A percentile compares a stretch with the other conserved stretches of the same genome.
These are phyloP conservation scores for Blastobotrys indianensis DNA, from an alignment of 1,139 yeast genomes.

Conservation along the genomic window DNA sequence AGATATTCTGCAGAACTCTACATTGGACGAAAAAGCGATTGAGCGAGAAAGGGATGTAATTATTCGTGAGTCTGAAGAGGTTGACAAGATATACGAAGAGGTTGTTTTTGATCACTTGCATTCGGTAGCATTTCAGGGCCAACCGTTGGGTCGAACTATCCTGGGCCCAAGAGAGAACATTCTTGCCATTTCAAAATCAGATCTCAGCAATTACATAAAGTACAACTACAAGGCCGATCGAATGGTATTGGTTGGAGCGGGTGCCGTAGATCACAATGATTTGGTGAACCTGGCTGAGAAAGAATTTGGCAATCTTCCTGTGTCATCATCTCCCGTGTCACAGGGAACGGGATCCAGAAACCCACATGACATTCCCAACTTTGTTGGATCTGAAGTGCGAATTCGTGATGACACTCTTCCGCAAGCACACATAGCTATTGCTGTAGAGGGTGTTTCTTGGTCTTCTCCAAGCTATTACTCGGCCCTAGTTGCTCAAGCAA, in stretches of 20 bases:
- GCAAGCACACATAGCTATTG: constrained; percentile 84
- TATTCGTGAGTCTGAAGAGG: constrained; percentile 94
- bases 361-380: constrained; percentile 59
- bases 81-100: constrained; percentile 96
- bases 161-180: constrained; percentile 91
- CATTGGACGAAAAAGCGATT: constrained; percentile 73
- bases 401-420: constrained; percentile 80
- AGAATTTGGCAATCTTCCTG: constrained; percentile 69
- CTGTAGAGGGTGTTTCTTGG: constrained; percentile 99
- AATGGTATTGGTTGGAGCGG: constrained; percentile 96
- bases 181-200: constrained; percentile 67
- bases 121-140: constrained; percentile 83
- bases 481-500: constrained; percentile 93
- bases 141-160: constrained; percentile 95
- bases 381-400: constrained; percentile 81
- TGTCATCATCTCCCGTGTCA: constrained; percentile 57
- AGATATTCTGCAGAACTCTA: constrained; percentile 83
- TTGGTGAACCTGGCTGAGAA: constrained; percentile 70
- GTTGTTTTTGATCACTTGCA: constrained; percentile 96
- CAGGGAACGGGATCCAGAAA: constrained; percentile 68
- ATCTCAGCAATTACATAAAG: constrained; percentile 70
- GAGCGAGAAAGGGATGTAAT: constrained; percentile 96
- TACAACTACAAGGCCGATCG: constrained; percentile 93
- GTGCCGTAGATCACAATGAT: constrained; percentile 83
- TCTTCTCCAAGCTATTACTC: constrained; percentile 92